Percentiles rank a stretch among this genome's conserved stretches.
Evolutionary conservation across 2,329 filamentous ascomycete genomes (phyloP).

Genomic region (Colletotrichum sp.): DNA sequence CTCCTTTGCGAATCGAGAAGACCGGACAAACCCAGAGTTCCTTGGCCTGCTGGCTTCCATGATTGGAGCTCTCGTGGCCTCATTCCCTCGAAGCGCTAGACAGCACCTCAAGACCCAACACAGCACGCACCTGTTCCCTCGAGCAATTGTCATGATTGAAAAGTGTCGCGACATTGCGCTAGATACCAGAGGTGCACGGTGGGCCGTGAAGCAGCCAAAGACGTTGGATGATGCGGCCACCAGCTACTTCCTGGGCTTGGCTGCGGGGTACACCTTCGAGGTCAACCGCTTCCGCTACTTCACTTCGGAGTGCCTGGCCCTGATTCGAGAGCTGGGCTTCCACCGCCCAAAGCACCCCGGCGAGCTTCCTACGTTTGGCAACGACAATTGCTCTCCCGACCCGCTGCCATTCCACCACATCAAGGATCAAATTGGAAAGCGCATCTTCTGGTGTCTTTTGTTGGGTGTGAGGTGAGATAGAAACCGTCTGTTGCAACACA

Average conservation of each 20-base stretch:
- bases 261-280: slow-evolving; percentile 71
- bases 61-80: slow-evolving; percentile 75
- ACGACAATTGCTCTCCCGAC: slow-evolving; percentile 41
- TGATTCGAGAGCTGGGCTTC: slow-evolving; percentile 71
- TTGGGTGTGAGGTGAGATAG: slow-evolving; percentile 69
- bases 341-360: slow-evolving; percentile 57
- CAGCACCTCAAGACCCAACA: slow-evolving; percentile 72
- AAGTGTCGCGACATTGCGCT: slow-evolving; percentile 74
- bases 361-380: slow-evolving; percentile 44
- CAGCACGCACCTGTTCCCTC: slow-evolving; percentile 69
- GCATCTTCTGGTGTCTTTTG: slow-evolving; percentile 86
- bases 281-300: slow-evolving; percentile 73
- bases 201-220: slow-evolving; percentile 51
- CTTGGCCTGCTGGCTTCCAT: slow-evolving; percentile 76
- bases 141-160: slow-evolving; percentile 72
- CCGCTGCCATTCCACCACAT: slow-evolving; percentile 68
- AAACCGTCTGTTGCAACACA: not conserved
- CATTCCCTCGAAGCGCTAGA: slow-evolving; percentile 75
- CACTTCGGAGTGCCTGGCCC: slow-evolving; percentile 73
- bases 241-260: slow-evolving; percentile 76
- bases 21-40: slow-evolving; percentile 70
- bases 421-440: slow-evolving; percentile 74
- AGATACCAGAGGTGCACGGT: slow-evolving; percentile 65
- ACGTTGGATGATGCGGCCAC: slow-evolving; percentile 66
- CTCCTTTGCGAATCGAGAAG: slow-evolving; percentile 70